phyloP scores from a whole-genome alignment of 1,284 basidiomycete genomes.

The Phaffia rhodozyma region DNA sequence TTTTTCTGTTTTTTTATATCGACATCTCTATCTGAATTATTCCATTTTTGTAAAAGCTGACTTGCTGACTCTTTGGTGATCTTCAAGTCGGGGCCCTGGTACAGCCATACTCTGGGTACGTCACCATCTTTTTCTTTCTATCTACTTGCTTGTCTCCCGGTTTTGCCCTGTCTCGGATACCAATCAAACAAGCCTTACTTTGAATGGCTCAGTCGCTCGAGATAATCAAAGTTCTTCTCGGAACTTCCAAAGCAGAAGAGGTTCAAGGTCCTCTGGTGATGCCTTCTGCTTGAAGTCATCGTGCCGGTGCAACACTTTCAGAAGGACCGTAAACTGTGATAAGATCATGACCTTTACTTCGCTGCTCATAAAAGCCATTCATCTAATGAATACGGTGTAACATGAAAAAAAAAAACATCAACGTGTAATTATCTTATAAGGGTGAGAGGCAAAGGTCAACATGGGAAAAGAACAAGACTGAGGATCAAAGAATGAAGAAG shows the following conservation, averaged over 20 bases:
- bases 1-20: not conserved
- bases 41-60: not conserved
- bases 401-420: no score
- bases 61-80: not conserved
- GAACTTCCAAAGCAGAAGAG: not conserved
- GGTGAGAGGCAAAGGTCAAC: no score
- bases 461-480: not conserved
- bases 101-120: constrained; percentile 6
- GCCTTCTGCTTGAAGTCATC: not conserved
- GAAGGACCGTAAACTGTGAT: no score
- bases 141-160: not conserved
- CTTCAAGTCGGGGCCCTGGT: not conserved
- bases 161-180: not conserved
- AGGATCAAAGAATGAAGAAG: no score
- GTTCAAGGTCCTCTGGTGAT: constrained; percentile 7
- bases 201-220: not conserved
- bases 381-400: no score
- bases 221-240: not conserved
- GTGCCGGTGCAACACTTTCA: no score
- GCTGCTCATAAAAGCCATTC: no score
- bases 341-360: no score
- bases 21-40: not conserved
- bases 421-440: no score
- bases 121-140: not conserved
- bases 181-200: not conserved